Conservation (phyloP, 805 yeast species). For the Brettanomyces nanus region DNA sequence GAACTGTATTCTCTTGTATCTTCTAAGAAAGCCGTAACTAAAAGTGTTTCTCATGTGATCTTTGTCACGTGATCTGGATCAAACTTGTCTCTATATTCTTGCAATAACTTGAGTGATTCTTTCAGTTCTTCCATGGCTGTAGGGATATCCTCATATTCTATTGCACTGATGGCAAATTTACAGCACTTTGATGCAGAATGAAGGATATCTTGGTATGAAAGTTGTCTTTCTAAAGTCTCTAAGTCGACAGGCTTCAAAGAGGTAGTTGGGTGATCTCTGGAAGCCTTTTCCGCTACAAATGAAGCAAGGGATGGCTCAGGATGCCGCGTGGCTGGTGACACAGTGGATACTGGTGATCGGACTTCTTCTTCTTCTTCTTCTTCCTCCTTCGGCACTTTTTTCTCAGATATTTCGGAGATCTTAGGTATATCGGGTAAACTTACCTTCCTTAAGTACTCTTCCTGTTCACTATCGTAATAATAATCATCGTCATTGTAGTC, state of each 20-base stretch:
- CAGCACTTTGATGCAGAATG: constrained; percentile 52
- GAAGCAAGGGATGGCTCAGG: constrained; percentile 33
- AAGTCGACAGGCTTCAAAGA: constrained; percentile 5
- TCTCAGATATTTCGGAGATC: too few species aligned
- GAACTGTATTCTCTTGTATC: too few species aligned
- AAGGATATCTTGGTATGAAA: constrained; percentile 26
- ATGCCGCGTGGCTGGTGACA: not conserved
- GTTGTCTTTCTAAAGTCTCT: constrained; percentile 12
- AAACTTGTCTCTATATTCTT: too few species aligned
- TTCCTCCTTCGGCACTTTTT: not conserved
- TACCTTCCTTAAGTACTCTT: constrained; percentile 12
- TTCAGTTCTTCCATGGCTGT: constrained; percentile 54
- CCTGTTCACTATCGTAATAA: constrained; percentile 17
- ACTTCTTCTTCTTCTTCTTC: not conserved
- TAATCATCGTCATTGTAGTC: constrained; percentile 12
- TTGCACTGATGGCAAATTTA: constrained; percentile 64
- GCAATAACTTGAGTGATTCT: constrained; percentile 32
- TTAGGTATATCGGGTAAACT: constrained; percentile 10
- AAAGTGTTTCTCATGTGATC: too few species aligned
- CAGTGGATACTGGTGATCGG: not conserved
- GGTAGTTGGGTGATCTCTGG: constrained; percentile 2
- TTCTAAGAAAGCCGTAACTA: too few species aligned
- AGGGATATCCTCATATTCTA: constrained; percentile 58
- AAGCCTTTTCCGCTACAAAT: constrained; percentile 1
- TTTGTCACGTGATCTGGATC: too few species aligned